Evolutionary conservation across 169 alveolate species (phyloP), one percentile per base, ranked within the genome.

Genomic region (Plasmodium fragile): DNA sequence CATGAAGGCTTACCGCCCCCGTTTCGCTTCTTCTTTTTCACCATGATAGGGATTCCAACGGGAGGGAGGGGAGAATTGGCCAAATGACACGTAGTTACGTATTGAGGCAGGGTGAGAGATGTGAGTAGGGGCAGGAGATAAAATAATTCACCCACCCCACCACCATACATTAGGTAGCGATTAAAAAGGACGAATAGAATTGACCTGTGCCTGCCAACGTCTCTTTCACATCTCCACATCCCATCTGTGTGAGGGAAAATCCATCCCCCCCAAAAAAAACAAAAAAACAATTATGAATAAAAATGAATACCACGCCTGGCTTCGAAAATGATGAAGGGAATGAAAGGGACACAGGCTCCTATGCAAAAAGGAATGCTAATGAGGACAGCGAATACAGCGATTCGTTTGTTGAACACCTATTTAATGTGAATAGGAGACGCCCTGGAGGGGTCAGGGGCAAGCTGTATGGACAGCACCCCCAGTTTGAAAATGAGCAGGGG

Each of bases 351-450:
- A 7, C 45, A 2, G 28, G 36, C 22, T 43, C 36, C 8, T 0
- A n/a, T 81, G 11, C 6, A n/a, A 59, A 81, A 11, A 36, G 73
- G 32, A 82, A 69, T 36, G 18, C 32, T 39, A 16, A 82, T 69
- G 82, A 18, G 52, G 82, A 82, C 36, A 82, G 79, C 41, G 83
- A 77, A 16, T 16, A 79, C n/a, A 79, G 70, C 18, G 84, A 79
- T 41, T 79, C 92, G 4, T 71, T 82, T 36, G 28, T 69, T 39
- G 82, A 82, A 34, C 30, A 82, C 70, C 73, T 82, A 4, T 71
- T 82, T 16, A 70, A 70, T 34, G 70, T 82, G 53, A 82, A 59
- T 82, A 22, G 52, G 25, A 36, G 30, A 36, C n/a, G 30, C 28
- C 43, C 25, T 69, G 2, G 43, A 10, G 10, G 49, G 32, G 71